Base-by-base conservation (phyloP, 495 filamentous ascomycete genomes). In the Bryoglossum gracile region DNA sequence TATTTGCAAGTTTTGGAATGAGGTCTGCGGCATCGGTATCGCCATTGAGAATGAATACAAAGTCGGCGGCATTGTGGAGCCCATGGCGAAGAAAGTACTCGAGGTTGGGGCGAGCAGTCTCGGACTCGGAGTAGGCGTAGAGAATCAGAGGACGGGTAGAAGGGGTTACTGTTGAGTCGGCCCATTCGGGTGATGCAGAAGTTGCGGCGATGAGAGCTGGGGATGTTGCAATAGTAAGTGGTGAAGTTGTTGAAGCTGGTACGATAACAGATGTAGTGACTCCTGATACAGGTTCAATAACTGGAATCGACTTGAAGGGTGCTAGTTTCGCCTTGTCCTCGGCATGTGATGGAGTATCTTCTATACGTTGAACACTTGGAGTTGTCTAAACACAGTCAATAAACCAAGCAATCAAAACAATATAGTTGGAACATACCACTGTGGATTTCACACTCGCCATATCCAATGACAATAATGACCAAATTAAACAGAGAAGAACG, bases 1-100 rank as follows among this genome's bases (percentile, higher is more conserved):
- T 58, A 43, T 68, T 66, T 17, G 47, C 8, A 16, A n/a, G 16
- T n/a, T 46, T 18, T 1, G 48, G 48, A 4, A 51, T 41, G 30
- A 38, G 18, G n/a, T 32, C 17, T 1, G 10, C 8, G 1, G 33
- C 41, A 23, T 51, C 55, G 18, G 57, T 62, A 11, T 56, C 48
- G 18, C 65, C 65, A 47, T 64, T 63, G 43, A 68, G 47, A 42
- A 68, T 58, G 58, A 68, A 67, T 21, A 68, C 40, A 32, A 66
- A 68, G 48, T 68, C 65, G 13, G 65, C 64, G 10, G 32, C 46
- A 18, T 9, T 48, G 42, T 68, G 62, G n/a, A 68, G 53, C 9
- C 50, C 62, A 21, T 65, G 48, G n/a, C 41, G 24, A 8, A 66
- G 24, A 49, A 65, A 66, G 47, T 63, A 68, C 34, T 55, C 17